A percentile compares a stretch with the other conserved stretches of the same genome.
phyloP scores from a whole-genome alignment of 78 protist genomes.

The Diacronema lutheri region DNA sequence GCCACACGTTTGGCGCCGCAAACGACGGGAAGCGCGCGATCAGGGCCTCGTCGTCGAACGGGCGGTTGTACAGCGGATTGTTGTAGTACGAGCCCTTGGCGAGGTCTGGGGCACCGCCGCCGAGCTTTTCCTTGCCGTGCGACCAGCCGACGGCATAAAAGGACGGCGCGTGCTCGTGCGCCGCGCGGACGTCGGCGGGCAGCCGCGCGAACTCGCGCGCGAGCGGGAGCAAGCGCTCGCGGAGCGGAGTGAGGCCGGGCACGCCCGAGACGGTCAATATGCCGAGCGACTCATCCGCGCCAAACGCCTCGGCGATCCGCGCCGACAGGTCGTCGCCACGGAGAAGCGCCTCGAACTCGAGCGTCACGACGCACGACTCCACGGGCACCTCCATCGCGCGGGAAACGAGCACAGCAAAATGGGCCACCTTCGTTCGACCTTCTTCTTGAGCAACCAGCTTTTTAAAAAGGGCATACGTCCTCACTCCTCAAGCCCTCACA shows the following conservation, averaged over 20 bases:
- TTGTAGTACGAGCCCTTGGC: conserved; percentile 24
- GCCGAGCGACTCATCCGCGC: neutral
- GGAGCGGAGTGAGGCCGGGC: neutral
- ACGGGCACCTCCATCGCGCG: no score
- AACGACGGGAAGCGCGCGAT: neutral
- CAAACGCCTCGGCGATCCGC: neutral
- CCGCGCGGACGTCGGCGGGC: neutral
- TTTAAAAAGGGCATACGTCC: no score
- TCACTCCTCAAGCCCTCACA: no score
- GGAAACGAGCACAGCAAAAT: no score
- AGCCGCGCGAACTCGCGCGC: neutral
- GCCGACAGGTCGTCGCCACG: neutral
- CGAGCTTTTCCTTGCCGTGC: conserved; percentile 12
- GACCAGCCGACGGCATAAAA: conserved; percentile 23
- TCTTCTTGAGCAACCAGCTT: no score
- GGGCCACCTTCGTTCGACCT: no score
- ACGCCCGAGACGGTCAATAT: neutral
- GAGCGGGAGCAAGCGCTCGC: neutral
- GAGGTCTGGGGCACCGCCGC: neutral
- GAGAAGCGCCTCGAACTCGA: neutral
- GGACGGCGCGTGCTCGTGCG: neutral
- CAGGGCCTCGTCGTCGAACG: neutral
- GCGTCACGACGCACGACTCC: no score
- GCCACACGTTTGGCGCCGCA: conserved; percentile 18
- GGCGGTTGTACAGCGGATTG: conserved; percentile 13